Evolutionary conservation across 2,329 filamentous ascomycete genomes (phyloP).

Genomic region (Colletotrichum viniferum): DNA sequence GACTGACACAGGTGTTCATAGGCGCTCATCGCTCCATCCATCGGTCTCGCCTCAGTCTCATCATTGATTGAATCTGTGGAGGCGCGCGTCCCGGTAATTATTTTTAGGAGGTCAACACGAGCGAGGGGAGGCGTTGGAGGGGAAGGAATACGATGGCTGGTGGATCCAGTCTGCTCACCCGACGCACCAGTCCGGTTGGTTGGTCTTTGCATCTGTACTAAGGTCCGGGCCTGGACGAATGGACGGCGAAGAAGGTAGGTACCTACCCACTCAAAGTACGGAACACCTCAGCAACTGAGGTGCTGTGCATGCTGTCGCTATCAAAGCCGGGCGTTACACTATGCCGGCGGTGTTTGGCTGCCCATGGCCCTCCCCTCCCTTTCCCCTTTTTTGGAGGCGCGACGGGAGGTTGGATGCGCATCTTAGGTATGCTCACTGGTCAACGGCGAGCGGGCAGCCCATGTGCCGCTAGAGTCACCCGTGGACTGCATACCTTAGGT

Average conservation of each 20-base stretch:
- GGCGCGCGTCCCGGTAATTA: slow-evolving; percentile 6
- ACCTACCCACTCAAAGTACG: neutral
- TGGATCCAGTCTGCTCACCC: slow-evolving; percentile 1
- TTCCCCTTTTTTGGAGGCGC: neutral
- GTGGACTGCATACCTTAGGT: neutral
- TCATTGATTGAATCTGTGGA: slow-evolving; percentile 16
- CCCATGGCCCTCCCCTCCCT: neutral
- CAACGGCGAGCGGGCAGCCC: neutral
- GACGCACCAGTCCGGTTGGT: neutral
- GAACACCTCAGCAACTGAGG: neutral
- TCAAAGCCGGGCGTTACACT: neutral
- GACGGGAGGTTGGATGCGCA: neutral
- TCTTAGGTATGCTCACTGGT: neutral
- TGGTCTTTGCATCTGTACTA: neutral
- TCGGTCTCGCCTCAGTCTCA: slow-evolving; percentile 4
- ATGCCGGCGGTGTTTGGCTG: neutral
- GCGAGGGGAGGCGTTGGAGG: neutral
- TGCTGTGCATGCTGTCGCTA: neutral
- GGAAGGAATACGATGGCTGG: slow-evolving; percentile 18
- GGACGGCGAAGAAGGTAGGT: neutral
- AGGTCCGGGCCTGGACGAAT: neutral
- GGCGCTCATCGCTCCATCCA: neutral
- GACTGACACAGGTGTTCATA: neutral
- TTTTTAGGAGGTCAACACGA: slow-evolving; percentile 21
- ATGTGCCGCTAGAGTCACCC: neutral